Evolutionary conservation across 495 filamentous ascomycete species (phyloP), one percentile per base, ranked within the genome.

Genomic region (Penicillium paradoxum): DNA sequence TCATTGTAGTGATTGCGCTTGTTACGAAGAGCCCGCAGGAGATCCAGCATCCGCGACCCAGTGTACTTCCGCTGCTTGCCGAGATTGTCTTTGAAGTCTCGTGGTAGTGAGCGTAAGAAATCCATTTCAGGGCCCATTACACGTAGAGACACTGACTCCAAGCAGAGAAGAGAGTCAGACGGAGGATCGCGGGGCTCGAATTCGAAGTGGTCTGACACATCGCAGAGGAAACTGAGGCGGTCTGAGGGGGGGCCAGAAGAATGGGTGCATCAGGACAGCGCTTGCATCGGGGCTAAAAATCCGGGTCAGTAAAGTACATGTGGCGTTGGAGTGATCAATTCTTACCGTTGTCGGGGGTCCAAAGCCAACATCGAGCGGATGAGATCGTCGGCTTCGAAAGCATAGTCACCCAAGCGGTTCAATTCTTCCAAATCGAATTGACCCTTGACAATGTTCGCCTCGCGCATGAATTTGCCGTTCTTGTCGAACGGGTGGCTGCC

Each of bases 31-130:
- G 90, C 95, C 6, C 93, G 83, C 19, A 97, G 69, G 18, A 98
- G 74, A 73, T 98, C 93, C 45, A 97, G 71, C 67, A 98, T 79
- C 39, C 81, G 81, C 0, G 78, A 77, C 0, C 90, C 91, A 3
- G 86, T 91, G 67, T 98, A 98, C 65, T 96, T 97, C 63, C 95
- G 81, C 71, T 98, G 95, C 71, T 93, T 97, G 51, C 90, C 90
- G 9, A 97, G 71, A 24, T 82, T 86, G 18, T 95, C 91, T 51
- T 89, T 84, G 63, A 96, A 96, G 13, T 86, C 81, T 32, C 79
- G 79, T 19, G 92, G 89, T 6, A 98, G 71, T 9, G 73, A 72
- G 24, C 81, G 82, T 22, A 96, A 75, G 69, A 97, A 98, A 65
- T 97, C 89, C 59, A 71, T 70, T 3, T 75, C 71, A 18, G 82